Base-by-base conservation (phyloP, 2,329 filamentous ascomycete genomes). In the Penicillium crustosum region DNA sequence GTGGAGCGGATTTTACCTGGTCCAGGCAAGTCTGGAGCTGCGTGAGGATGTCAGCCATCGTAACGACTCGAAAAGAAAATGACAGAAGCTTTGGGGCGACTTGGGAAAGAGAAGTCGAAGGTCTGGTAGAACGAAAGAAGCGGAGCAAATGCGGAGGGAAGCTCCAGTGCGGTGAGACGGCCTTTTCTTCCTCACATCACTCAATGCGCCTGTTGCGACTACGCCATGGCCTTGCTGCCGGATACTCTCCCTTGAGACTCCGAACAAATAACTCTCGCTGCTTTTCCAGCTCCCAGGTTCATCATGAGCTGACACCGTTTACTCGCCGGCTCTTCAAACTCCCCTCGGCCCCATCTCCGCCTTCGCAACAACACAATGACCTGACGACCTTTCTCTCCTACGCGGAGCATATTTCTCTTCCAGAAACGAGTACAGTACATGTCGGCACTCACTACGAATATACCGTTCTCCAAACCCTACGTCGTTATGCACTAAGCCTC, bases 1-100 rank as follows among this genome's bases (percentile, higher is more conserved):
- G 6, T 4, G 17, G 12, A 25, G 38, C 21, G 19, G 36, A n/a
- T 54, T 39, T 44, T 70, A 78, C 78, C 65, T 81, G 79, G 63
- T 81, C 78, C 39, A 81, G 75, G 64, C 78, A 80, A 54, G 78
- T 79, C 70, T 81, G 79, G 38, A 81, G 74, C 59, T 81, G 78
- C 19, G 79, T 81, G 38, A 81, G 68, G 33, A 79, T 78, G 65
- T 81, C 79, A 21, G 77, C 77, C 77, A 79, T 77, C 21, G 15
- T 60, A 38, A 23, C 41, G 49, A 49, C 17, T 49, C 48, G 43
- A 45, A 25, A 7, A 19, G 10, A 27, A 19, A 45, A 50, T 19
- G 6, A 19, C 15, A 25, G 3, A 45, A 12, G 48, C 39, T 25
- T 47, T 19, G 19, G 23, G 33, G 25, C 42, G 9, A 17, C 38